phyloP scores from a whole-genome alignment of 495 filamentous ascomycete species.

The Neurospora tetraspora region DNA sequence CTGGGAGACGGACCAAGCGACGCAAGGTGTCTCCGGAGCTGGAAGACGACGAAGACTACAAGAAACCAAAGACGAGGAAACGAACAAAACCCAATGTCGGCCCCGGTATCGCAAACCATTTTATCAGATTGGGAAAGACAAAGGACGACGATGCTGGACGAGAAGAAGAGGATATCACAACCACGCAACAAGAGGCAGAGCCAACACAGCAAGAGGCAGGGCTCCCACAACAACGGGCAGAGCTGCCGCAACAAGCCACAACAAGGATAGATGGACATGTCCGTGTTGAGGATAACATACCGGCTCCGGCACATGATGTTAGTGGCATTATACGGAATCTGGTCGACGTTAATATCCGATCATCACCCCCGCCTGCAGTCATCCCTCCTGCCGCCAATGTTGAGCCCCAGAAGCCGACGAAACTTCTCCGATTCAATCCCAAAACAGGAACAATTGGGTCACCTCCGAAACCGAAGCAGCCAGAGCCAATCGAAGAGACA shows the following conservation, averaged over 20 bases:
- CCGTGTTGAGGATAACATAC: background rate
- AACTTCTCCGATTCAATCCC: conserved; percentile 37
- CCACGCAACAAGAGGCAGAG: background rate
- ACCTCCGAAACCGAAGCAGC: conserved; percentile 30
- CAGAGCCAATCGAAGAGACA: background rate
- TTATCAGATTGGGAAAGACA: conserved; percentile 5
- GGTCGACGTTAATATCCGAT: background rate
- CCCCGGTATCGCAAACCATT: conserved; percentile 12
- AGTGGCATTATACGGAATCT: background rate
- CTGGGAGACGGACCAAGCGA: conserved; percentile 38
- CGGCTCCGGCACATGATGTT: background rate
- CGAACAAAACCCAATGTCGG: conserved; percentile 5
- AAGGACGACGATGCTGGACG: background rate
- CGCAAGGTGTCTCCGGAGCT: conserved; percentile 31
- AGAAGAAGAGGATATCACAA: background rate
- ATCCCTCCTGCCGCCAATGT: background rate
- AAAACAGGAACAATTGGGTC: conserved; percentile 47
- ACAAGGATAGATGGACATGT: background rate
- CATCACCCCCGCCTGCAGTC: background rate
- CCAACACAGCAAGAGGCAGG: background rate
- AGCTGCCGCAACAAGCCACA: background rate
- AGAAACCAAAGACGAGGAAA: conserved; percentile 8
- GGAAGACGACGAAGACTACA: conserved; percentile 3
- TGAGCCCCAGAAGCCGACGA: conserved; percentile 26
- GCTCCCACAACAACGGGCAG: background rate